Evolutionary conservation across 2,329 filamentous ascomycete genomes (phyloP), one percentile per base, ranked within the genome.

Genomic region (Alternaria gaisen): DNA sequence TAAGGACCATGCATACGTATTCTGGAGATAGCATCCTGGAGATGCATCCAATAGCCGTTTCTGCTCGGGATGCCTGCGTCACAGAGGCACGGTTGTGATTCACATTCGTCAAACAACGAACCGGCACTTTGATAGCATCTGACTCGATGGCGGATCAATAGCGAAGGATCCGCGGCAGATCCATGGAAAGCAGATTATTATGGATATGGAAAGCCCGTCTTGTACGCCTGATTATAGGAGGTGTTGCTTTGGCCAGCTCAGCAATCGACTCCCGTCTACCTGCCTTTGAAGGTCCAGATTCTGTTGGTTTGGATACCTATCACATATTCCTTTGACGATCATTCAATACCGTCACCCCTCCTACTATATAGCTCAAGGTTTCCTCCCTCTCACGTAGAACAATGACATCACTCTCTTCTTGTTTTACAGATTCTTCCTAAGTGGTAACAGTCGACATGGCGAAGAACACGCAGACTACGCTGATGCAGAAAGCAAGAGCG

Each of bases 401-500:
- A 8, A 26, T 7, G 7, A 26, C 24, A 26, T 26, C 24, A 26
- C 24, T 26, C 24, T 26, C 24, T 26, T 26, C 2, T 26, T 26
- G 0, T 26, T 26, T 5, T 26, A 26, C 24, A 8, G 24, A 26
- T 2, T 26, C n/a, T 41, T 22, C 40, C 40, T 36, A 22, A 24
- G 12, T 7, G 9, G 8, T 18, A 5, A n/a, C 34, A 30, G 46
- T n/a, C 30, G 12, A 36, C 3, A 60, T 56, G 52, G 38, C 16
- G 22, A 42, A 46, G 5, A 66, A 53, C 32, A 20, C n/a, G 12
- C 64, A 66, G 46, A 56, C 22, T 9, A n/a, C 7, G 18, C 36
- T 68, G 26, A 63, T 68, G 52, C 40, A 53, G 12, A 57, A 54
- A 38, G 64, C 66, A 7, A 65, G 66, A 38, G 28, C 46, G 4